phyloP scores from a whole-genome alignment of 139 green algal genomes.

The Deuterostichococcus epilithicus region DNA sequence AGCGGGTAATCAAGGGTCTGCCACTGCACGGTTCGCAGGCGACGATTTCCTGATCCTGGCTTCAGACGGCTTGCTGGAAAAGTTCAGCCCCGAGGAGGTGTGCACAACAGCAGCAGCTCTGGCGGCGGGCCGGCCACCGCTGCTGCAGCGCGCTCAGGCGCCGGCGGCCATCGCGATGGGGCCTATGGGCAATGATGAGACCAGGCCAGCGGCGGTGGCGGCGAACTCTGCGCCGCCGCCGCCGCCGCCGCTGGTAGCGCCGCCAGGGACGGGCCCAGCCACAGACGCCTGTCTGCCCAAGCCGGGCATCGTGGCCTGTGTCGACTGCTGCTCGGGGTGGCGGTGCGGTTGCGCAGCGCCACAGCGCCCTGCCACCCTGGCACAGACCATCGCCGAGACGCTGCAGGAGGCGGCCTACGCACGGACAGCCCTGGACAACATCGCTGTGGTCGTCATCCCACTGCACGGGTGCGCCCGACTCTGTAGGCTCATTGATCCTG shows the following conservation, averaged over 20 bases:
- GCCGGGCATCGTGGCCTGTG: neutral
- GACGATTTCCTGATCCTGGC: constrained; percentile 33
- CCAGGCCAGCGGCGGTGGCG: no score
- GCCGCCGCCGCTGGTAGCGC: neutral
- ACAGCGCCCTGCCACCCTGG: no score
- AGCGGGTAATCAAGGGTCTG: no score
- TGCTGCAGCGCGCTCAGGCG: neutral
- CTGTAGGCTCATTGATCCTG: no score
- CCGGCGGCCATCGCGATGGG: neutral
- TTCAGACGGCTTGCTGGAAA: constrained; percentile 45
- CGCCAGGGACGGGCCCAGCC: neutral
- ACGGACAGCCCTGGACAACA: constrained; percentile 52
- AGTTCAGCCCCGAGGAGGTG: constrained; percentile 21
- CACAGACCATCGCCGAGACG: constrained; percentile 17
- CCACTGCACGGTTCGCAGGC: neutral
- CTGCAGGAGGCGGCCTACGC: constrained; percentile 50
- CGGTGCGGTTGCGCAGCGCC: no score
- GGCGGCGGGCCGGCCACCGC: neutral
- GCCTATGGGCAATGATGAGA: neutral
- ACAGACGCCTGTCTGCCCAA: neutral
- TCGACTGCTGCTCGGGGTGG: neutral
- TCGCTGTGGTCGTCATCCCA: constrained; percentile 46
- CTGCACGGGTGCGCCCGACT: neutral
- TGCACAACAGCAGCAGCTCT: constrained; percentile 22
- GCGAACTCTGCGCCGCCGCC: neutral